A percentile compares a stretch with the other conserved stretches of the same genome.
phyloP scores from a whole-genome alignment of 2,329 filamentous ascomycete genomes.

The Stagonosporopsis rhizophila region DNA sequence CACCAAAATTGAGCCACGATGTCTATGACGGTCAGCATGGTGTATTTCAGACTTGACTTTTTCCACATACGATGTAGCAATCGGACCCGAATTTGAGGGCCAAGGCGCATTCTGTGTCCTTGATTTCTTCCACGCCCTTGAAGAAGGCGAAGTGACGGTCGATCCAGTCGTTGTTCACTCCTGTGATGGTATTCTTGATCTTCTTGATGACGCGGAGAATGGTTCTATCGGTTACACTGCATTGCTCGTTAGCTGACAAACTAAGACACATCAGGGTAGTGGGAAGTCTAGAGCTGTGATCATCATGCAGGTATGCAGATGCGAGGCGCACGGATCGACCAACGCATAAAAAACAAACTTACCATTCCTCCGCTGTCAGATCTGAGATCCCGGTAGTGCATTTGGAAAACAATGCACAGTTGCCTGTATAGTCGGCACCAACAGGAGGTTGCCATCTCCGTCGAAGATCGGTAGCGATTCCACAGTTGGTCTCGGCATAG shows the following conservation, averaged over 20 bases:
- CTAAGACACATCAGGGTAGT: conserved; percentile 10
- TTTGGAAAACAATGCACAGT: conserved; percentile 43
- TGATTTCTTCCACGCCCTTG: conserved; percentile 37
- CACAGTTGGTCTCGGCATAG: conserved; percentile 34
- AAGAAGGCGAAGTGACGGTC: conserved; percentile 40
- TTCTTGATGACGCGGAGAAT: conserved; percentile 37
- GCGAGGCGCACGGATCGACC: conserved; percentile 17
- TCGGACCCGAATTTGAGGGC: conserved; percentile 41
- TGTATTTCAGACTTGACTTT: background rate
- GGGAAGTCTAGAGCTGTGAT: conserved; percentile 14
- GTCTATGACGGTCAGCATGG: conserved; percentile 22
- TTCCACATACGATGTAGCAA: conserved; percentile 36
- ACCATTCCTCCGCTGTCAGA: conserved; percentile 37
- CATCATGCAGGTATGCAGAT: conserved; percentile 16
- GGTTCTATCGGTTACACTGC: conserved; percentile 41
- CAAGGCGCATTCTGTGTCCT: conserved; percentile 41
- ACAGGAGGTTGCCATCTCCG: conserved; percentile 36
- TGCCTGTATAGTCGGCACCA: conserved; percentile 38
- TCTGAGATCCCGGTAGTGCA: conserved; percentile 37
- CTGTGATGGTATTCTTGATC: conserved; percentile 37
- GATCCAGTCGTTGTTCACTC: conserved; percentile 44
- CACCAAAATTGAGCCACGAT: conserved; percentile 46
- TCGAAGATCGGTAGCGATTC: conserved; percentile 42
- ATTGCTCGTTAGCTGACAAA: conserved; percentile 19
- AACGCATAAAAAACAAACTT: conserved; percentile 25